Evolutionary conservation across 1,284 basidiomycete species (phyloP), one percentile per base, ranked within the genome.

Genomic region (Microbotryum violaceum): DNA sequence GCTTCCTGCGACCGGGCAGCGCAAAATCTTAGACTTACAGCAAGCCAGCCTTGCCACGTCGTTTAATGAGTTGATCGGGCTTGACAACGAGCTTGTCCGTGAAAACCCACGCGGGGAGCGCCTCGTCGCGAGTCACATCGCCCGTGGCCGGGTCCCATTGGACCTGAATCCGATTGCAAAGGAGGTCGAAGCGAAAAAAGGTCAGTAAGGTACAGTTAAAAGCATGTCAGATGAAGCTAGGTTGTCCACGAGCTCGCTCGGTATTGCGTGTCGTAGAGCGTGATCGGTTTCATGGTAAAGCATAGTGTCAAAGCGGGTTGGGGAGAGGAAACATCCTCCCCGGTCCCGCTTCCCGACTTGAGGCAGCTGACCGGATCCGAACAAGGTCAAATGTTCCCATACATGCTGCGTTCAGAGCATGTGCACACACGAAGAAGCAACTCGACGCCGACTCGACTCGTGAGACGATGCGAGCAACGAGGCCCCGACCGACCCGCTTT

Each of bases 31-130:
- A 12, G 27, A 59, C 73, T 74, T 71, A 68, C 65, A 98, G 84
- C 29, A 98, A 83, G 70, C 94, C 94, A 37, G 92, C 91, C 84
- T 98, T 98, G 72, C 96, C 96, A 71, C 96, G 88, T 73, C 94
- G 89, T 82, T 98, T 98, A 84, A 98, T 97, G 77, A 98, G 87
- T 80, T 97, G 93, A 80, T 98, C 96, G 48, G 71, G 71, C 70
- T 73, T 73, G 56, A 65, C 70, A 54, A 73, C 71, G 60, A 73
- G 70, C 68, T 73, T 73, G 56, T 70, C 82, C 73, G 79, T 82
- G 80, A 86, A 86, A 60, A 97, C 89, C 93, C 93, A 91, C 67
- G 81, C 77, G 52, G 88, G 88, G 64, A 91, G 81, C 72, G 84
- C 81, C 56, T 78, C 80, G 68, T 87, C 87, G 60, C 90, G 83